Evolutionary conservation across 768 basidiomycete genomes (phyloP).

Genomic region (Symmetrospora coprosmae): DNA sequence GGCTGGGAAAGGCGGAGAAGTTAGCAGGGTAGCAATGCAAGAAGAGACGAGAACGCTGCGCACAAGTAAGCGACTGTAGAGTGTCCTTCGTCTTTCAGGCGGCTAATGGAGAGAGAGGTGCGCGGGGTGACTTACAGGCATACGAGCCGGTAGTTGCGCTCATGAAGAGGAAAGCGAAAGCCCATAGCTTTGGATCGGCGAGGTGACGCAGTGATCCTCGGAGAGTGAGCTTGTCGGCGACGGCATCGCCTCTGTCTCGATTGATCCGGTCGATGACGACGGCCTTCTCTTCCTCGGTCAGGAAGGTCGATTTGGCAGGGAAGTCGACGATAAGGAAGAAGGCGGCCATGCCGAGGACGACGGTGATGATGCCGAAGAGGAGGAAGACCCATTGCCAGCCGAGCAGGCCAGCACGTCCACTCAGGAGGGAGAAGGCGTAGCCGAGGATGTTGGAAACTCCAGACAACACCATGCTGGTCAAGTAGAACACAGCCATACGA

Average conservation of each 20-base stretch:
- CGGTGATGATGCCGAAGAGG: conserved; percentile 32
- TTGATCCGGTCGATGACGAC: conserved; percentile 32
- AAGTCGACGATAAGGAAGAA: conserved; percentile 34
- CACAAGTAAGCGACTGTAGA: too few species aligned
- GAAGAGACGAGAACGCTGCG: too few species aligned
- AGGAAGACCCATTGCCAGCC: conserved; percentile 34
- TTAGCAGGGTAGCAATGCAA: too few species aligned
- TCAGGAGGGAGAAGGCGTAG: conserved; percentile 22
- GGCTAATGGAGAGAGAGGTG: not conserved
- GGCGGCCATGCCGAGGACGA: conserved; percentile 31
- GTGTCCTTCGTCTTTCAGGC: too few species aligned
- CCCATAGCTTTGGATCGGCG: conserved; percentile 34
- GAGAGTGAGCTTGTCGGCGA: conserved; percentile 30
- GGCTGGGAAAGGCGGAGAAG: conserved; percentile 28
- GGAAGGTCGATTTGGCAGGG: conserved; percentile 36
- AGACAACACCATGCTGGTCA: conserved; percentile 34
- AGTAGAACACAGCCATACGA: conserved; percentile 35
- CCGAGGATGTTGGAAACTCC: conserved; percentile 33
- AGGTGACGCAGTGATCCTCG: conserved; percentile 23
- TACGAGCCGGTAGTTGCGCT: conserved; percentile 27
- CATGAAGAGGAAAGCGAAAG: conserved; percentile 33
- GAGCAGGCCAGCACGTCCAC: conserved; percentile 21
- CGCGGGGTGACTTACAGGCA: not conserved
- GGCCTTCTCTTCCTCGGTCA: conserved; percentile 29
- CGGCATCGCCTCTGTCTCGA: conserved; percentile 34